Percentiles rank a stretch among this genome's conserved stretches.
phyloP scores from a whole-genome alignment of 2,329 filamentous ascomycete genomes.

The Fusarium floridanum region DNA sequence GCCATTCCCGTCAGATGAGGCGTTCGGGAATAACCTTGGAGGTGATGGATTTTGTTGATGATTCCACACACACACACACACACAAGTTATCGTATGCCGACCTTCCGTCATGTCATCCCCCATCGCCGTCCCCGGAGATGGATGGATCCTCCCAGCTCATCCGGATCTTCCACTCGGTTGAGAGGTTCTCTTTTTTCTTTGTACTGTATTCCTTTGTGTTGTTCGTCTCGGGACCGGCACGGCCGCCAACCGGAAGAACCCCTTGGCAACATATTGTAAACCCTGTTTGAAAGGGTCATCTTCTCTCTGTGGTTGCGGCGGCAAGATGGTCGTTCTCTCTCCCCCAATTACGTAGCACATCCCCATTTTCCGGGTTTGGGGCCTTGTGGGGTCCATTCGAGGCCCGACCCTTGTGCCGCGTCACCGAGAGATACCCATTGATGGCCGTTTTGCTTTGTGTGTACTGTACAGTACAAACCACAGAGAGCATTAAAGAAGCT shows the following conservation, averaged over 20 bases:
- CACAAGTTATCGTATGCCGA: neutral
- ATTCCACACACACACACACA: slow-evolving; percentile 2
- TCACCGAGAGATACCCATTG: slow-evolving; percentile 21
- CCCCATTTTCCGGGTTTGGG: slow-evolving; percentile 22
- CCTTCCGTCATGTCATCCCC: slow-evolving; percentile 27
- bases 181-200: neutral
- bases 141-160: slow-evolving; percentile 17
- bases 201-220: neutral
- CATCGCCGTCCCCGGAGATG: slow-evolving; percentile 14
- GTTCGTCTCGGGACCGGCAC: slow-evolving; percentile 16
- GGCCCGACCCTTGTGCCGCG: slow-evolving; percentile 23
- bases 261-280: neutral
- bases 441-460: neutral
- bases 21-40: slow-evolving; percentile 6
- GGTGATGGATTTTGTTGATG: neutral
- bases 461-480: neutral
- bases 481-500: neutral
- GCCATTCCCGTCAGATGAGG: neutral
- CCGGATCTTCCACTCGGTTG: slow-evolving; percentile 19
- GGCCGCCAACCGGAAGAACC: slow-evolving; percentile 8
- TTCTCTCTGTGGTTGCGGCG: slow-evolving; percentile 1
- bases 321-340: neutral
- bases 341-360: slow-evolving; percentile 28
- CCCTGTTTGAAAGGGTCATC: neutral
- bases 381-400: neutral